These are phyloP conservation scores for Alternaria burnsii DNA, from an alignment of 2,329 filamentous ascomycete genomes.

Conservation along the genomic window DNA sequence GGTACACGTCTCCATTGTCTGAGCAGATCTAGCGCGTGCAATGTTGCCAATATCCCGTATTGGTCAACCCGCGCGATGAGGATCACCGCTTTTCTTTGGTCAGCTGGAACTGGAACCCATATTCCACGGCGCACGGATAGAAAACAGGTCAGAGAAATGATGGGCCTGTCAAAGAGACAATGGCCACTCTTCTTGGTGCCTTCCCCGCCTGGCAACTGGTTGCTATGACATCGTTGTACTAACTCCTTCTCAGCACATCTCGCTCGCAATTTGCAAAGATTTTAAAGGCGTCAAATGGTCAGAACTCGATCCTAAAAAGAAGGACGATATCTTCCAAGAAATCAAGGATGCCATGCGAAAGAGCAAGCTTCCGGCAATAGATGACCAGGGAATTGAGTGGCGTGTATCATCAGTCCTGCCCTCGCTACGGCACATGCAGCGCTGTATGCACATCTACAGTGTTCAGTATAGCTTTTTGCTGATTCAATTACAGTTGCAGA, in stretches of 20 bases:
- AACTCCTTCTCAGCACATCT: conserved; percentile 5
- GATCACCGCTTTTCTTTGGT: conserved; percentile 6
- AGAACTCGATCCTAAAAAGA: neutral
- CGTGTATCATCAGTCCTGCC: conserved; percentile 12
- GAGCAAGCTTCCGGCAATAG: neutral
- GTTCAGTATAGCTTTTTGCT: neutral
- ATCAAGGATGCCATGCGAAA: neutral
- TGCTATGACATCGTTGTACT: neutral
- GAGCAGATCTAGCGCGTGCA: neutral
- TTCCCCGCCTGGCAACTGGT: neutral
- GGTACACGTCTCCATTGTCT: neutral
- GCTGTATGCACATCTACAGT: conserved; percentile 1
- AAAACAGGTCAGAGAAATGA: neutral
- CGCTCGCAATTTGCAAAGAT: conserved; percentile 12
- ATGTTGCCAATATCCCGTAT: neutral
- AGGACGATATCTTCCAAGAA: neutral
- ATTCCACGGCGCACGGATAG: conserved; percentile 3
- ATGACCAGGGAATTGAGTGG: conserved; percentile 10
- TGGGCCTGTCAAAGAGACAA: conserved; percentile 10
- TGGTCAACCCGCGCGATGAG: conserved; percentile 4
- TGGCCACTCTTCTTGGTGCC: conserved; percentile 13
- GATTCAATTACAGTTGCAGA: neutral
- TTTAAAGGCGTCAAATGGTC: neutral
- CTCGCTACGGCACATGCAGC: conserved; percentile 6
- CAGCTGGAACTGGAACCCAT: neutral